A percentile compares a stretch with the other conserved stretches of the same genome.
These are phyloP conservation scores for Hibiscus mutabilis DNA, from an alignment of 345 rosid genomes.

Conservation along the genomic window DNA sequence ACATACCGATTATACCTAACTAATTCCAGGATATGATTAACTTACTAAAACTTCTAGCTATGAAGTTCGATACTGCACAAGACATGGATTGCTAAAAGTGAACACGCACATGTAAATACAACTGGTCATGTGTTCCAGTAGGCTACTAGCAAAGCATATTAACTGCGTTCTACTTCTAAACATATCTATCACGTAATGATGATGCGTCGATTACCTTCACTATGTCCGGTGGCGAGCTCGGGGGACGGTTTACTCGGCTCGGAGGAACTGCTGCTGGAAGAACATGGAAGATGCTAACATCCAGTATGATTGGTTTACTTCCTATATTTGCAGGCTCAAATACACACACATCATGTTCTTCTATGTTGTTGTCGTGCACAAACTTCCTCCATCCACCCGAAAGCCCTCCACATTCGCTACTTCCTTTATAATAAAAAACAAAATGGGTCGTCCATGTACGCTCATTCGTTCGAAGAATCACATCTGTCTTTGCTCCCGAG, in stretches of 20 bases:
- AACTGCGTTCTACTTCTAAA: background rate
- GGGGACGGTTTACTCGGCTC: constrained; percentile 10
- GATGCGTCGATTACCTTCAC: background rate
- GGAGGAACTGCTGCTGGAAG: constrained; percentile 17
- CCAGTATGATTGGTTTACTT: constrained; percentile 24
- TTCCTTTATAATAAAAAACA: constrained; percentile 10
- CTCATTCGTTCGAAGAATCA: constrained; percentile 29
- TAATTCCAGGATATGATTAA: too few species aligned
- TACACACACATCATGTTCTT: constrained; percentile 44
- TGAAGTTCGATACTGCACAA: too few species aligned
- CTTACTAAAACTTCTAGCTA: too few species aligned
- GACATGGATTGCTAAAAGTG: background rate
- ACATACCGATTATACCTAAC: too few species aligned
- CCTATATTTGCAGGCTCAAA: constrained; percentile 24
- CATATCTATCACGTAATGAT: background rate
- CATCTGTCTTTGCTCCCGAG: constrained; percentile 21
- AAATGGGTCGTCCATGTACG: constrained; percentile 29
- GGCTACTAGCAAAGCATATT: background rate
- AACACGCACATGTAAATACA: background rate
- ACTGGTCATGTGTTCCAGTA: background rate
- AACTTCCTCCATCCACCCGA: constrained; percentile 47
- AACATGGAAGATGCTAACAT: constrained; percentile 35
- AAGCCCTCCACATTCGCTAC: constrained; percentile 31
- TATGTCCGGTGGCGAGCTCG: background rate
- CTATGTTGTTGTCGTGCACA: constrained; percentile 37